Evolutionary conservation across 371 early-diverging fungal species (phyloP).

Genomic region (Mortierella sp.): DNA sequence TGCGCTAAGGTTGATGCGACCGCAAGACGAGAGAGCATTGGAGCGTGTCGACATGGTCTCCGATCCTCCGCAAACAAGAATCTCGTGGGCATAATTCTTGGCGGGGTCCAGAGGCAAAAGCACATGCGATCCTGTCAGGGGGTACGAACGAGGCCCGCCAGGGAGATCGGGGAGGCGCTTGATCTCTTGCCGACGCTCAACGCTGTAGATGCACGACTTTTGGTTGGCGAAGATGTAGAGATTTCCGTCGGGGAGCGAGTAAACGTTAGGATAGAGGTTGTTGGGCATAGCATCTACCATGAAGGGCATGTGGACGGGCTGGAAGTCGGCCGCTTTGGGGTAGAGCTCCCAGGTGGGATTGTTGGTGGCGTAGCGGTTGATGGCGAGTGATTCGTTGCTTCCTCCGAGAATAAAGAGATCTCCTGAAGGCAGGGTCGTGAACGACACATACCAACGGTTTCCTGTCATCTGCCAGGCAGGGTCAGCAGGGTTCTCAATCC

Average conservation of each 20-base stretch:
- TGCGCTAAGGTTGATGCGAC: constrained; percentile 65
- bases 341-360: constrained; percentile 61
- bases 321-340: constrained; percentile 39
- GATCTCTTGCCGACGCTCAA: constrained; percentile 61
- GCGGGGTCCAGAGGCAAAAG: constrained; percentile 72
- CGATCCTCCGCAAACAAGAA: constrained; percentile 74
- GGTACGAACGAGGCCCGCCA: constrained; percentile 71
- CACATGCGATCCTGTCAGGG: constrained; percentile 69
- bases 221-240: constrained; percentile 70
- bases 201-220: constrained; percentile 68
- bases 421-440: constrained; percentile 71
- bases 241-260: constrained; percentile 69
- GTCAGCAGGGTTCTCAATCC: constrained; percentile 55
- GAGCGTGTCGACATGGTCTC: constrained; percentile 56
- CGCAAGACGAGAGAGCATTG: constrained; percentile 65
- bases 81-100: constrained; percentile 69
- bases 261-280: constrained; percentile 66
- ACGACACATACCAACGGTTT: constrained; percentile 74
- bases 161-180: constrained; percentile 64
- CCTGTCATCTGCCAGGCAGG: constrained; percentile 49
- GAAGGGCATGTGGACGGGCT: constrained; percentile 43
- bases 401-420: constrained; percentile 70
- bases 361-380: constrained; percentile 65
- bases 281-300: constrained; percentile 53
- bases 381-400: constrained; percentile 63